Conservation (phyloP, 1,284 basidiomycete species). For the Kwoniella shivajii region DNA sequence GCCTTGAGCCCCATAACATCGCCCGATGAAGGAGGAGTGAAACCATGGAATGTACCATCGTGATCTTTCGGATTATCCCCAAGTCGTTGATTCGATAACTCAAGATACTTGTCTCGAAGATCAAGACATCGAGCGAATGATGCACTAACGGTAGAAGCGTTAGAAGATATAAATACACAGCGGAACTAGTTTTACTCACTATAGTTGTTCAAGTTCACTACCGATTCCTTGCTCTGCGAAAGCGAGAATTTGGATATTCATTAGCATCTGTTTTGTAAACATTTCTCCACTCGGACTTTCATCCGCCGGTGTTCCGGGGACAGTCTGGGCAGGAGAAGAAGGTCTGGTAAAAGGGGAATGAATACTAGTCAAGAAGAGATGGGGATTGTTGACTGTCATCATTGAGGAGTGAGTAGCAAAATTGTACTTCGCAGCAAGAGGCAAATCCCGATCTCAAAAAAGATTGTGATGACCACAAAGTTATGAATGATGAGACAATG, state of each 20-base stretch:
- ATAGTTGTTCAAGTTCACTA: slow-evolving; percentile 53
- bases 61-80: slow-evolving; percentile 90
- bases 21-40: slow-evolving; percentile 60
- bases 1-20: slow-evolving; percentile 70
- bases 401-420: background rate
- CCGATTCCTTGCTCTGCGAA: slow-evolving; percentile 55
- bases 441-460: no score
- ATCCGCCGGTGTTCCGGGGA: slow-evolving; percentile 1
- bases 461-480: no score
- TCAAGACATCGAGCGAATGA: slow-evolving; percentile 77
- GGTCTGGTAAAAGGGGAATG: slow-evolving; percentile 17
- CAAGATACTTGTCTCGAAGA: slow-evolving; percentile 89
- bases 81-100: slow-evolving; percentile 76
- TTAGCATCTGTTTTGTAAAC: slow-evolving; percentile 36
- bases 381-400: slow-evolving; percentile 16
- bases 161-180: background rate
- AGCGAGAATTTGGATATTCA: slow-evolving; percentile 41
- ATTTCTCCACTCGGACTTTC: background rate
- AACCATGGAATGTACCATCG: slow-evolving; percentile 71
- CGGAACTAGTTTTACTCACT: slow-evolving; percentile 39
- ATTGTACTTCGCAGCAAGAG: no score
- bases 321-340: slow-evolving; percentile 10
- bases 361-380: slow-evolving; percentile 20
- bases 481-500: no score
- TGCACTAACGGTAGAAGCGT: slow-evolving; percentile 29